Percentiles rank a stretch among this genome's conserved stretches.
Evolutionary conservation across 2,329 filamentous ascomycete genomes (phyloP).

Genomic region (Colletotrichum orchidophilum): DNA sequence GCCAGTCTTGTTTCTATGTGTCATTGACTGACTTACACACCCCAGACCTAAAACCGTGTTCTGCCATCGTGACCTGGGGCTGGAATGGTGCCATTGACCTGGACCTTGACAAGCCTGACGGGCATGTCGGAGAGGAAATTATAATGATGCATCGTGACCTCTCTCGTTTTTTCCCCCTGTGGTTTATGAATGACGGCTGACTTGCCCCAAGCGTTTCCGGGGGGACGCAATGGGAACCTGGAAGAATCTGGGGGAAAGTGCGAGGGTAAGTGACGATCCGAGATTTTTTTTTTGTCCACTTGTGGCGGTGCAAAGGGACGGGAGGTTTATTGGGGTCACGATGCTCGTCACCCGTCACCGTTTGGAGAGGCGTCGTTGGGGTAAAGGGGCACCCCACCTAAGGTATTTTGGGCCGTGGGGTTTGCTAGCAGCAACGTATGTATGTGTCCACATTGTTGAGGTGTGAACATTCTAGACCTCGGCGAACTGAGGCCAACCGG

Average conservation of each 20-base stretch:
- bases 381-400: neutral
- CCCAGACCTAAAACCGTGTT: neutral
- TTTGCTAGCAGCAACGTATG: neutral
- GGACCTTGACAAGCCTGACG: conserved; percentile 4
- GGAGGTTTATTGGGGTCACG: conserved; percentile 13
- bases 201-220: neutral
- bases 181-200: neutral
- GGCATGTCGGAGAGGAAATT: conserved; percentile 9
- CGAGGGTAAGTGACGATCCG: conserved; percentile 25
- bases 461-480: conserved; percentile 14
- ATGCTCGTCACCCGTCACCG: neutral
- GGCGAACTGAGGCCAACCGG: conserved; percentile 4
- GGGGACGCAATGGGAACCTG: neutral
- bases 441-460: neutral
- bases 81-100: conserved; percentile 26
- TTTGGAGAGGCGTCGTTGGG: neutral
- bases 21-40: neutral
- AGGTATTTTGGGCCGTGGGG: no score
- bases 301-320: conserved; percentile 26
- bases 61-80: conserved; percentile 20
- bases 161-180: neutral
- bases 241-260: neutral
- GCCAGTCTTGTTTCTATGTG: neutral
- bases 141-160: conserved; percentile 25
- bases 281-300: conserved; percentile 23